Conservation (phyloP, 2,329 filamentous ascomycete species). For the Cryphonectria japonica region DNA sequence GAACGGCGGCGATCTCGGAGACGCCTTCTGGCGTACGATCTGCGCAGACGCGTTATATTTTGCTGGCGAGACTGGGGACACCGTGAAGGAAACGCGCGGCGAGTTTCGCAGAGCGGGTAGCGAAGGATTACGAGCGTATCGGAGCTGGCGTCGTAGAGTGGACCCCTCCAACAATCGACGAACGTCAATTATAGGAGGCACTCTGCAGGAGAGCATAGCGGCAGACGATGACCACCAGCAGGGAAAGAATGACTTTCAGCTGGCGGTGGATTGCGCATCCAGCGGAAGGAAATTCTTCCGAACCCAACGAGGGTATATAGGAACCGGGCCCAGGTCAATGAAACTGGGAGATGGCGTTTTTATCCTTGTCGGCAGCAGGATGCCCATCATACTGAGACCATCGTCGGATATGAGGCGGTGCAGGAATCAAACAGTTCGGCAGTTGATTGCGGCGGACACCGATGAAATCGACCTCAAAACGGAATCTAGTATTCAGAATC, state of each 20-base stretch:
- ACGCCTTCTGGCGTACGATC: slow-evolving; percentile 9
- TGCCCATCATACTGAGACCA: background rate
- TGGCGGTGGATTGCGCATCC: slow-evolving; percentile 10
- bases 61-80: background rate
- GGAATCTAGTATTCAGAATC: background rate
- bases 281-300: slow-evolving; percentile 1
- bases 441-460: background rate
- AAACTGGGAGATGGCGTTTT: background rate
- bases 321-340: slow-evolving; percentile 3
- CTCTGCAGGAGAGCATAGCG: background rate
- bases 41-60: background rate
- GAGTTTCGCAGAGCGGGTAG: slow-evolving; percentile 3
- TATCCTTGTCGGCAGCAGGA: slow-evolving; percentile 9
- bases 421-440: background rate
- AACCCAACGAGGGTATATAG: background rate
- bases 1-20: background rate
- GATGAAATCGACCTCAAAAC: background rate
- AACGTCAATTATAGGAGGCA: background rate
- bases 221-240: background rate
- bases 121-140: slow-evolving; percentile 3
- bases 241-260: slow-evolving; percentile 4
- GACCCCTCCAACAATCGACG: slow-evolving; percentile 1
- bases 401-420: background rate
- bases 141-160: background rate
- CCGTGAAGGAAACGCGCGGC: background rate